Evolutionary conservation across 2,329 filamentous ascomycete species (phyloP).

Genomic region (Claviceps africana): DNA sequence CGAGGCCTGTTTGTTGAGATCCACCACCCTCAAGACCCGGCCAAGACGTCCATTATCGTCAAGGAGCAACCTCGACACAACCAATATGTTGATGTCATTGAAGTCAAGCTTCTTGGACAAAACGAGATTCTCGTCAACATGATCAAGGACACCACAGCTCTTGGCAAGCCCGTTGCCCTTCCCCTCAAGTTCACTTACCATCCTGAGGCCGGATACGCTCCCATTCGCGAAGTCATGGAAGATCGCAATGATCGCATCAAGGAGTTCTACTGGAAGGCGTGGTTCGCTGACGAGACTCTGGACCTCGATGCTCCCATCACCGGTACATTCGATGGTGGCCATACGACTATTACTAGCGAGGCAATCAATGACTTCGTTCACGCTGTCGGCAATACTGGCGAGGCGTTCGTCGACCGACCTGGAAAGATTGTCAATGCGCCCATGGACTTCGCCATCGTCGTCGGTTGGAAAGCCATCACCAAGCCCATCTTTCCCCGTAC

Average conservation of each 20-base stretch:
- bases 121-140: slow-evolving; percentile 78
- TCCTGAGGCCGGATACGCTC: slow-evolving; percentile 92
- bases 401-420: slow-evolving; percentile 90
- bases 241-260: slow-evolving; percentile 96
- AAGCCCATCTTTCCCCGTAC: slow-evolving; percentile 97
- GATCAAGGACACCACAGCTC: slow-evolving; percentile 83
- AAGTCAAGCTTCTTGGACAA: slow-evolving; percentile 60
- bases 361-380: slow-evolving; percentile 99
- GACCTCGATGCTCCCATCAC: slow-evolving; percentile 77
- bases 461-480: slow-evolving; percentile 97
- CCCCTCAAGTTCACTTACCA: slow-evolving; percentile 85
- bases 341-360: slow-evolving; percentile 73
- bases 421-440: slow-evolving; percentile 90
- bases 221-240: slow-evolving; percentile 92
- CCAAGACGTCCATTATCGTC: slow-evolving; percentile 73
- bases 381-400: slow-evolving; percentile 91
- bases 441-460: slow-evolving; percentile 98
- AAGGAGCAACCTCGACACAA: slow-evolving; percentile 77
- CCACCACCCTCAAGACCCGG: slow-evolving; percentile 61
- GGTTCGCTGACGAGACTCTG: slow-evolving; percentile 80
- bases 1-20: slow-evolving; percentile 87
- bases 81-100: slow-evolving; percentile 77
- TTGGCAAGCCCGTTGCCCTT: slow-evolving; percentile 68
- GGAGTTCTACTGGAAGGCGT: slow-evolving; percentile 96
- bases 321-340: slow-evolving; percentile 79